phyloP scores from a whole-genome alignment of 768 basidiomycete genomes.

The Suillus americanus region DNA sequence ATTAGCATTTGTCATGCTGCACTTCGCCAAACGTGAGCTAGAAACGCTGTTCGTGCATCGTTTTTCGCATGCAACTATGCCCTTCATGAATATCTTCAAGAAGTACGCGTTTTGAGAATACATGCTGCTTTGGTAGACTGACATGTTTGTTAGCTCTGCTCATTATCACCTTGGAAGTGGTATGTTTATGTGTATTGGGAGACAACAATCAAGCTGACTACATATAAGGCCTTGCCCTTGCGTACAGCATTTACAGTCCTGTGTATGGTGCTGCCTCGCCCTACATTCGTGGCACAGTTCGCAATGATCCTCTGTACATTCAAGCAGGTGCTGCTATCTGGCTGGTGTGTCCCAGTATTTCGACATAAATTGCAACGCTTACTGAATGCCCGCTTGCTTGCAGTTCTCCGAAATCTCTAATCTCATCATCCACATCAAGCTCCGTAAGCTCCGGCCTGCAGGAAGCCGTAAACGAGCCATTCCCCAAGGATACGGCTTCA shows the following conservation, averaged over 20 bases:
- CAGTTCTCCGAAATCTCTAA: slow-evolving; percentile 89
- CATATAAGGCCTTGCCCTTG: slow-evolving; percentile 66
- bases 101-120: slow-evolving; percentile 57
- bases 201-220: neutral
- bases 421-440: slow-evolving; percentile 74
- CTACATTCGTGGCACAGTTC: slow-evolving; percentile 58
- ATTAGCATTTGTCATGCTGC: slow-evolving; percentile 74
- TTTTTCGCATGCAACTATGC: slow-evolving; percentile 96
- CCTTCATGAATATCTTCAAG: slow-evolving; percentile 78
- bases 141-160: slow-evolving; percentile 55
- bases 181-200: slow-evolving; percentile 19
- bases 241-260: slow-evolving; percentile 79
- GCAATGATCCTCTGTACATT: slow-evolving; percentile 68
- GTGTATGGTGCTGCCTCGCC: slow-evolving; percentile 68
- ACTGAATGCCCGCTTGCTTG: slow-evolving; percentile 1
- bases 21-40: slow-evolving; percentile 89
- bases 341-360: slow-evolving; percentile 49
- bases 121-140: neutral
- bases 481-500: slow-evolving; percentile 91
- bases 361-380: neutral
- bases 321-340: slow-evolving; percentile 65
- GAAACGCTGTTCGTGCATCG: slow-evolving; percentile 95
- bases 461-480: slow-evolving; percentile 80
- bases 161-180: slow-evolving; percentile 88
- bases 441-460: slow-evolving; percentile 80